These are phyloP conservation scores for Phytophthora uliginosa DNA, from an alignment of 352 stramenopile genomes.

Conservation along the genomic window DNA sequence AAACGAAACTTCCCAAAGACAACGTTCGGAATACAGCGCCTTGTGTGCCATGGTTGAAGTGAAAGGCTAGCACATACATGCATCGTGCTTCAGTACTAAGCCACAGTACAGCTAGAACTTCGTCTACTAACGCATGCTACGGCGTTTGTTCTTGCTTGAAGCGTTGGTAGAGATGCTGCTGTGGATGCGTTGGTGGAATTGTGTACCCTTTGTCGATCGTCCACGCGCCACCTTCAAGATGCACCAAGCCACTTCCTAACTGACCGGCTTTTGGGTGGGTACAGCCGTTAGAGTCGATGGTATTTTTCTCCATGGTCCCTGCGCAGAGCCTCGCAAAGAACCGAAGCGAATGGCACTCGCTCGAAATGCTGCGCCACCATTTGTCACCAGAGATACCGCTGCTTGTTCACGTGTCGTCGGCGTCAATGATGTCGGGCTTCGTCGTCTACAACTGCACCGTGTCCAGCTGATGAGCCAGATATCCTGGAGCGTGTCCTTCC, in stretches of 20 bases:
- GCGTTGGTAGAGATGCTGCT: neutral
- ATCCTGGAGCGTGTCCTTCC: constrained; percentile 55
- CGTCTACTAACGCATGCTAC: too few relatives aligned
- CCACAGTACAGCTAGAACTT: too few relatives aligned
- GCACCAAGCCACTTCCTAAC: neutral
- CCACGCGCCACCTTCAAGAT: neutral
- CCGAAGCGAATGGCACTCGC: constrained; percentile 14
- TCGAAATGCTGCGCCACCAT: constrained; percentile 43
- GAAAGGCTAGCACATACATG: too few relatives aligned
- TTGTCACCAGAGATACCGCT: constrained; percentile 44
- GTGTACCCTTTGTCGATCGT: neutral
- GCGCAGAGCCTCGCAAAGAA: neutral
- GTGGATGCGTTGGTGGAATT: neutral
- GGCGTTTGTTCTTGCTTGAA: too few relatives aligned
- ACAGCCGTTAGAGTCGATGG: neutral
- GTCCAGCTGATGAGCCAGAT: constrained; percentile 48
- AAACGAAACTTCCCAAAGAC: too few relatives aligned
- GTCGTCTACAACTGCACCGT: constrained; percentile 55
- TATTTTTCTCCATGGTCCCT: neutral
- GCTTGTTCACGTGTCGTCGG: constrained; percentile 44
- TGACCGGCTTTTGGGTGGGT: neutral
- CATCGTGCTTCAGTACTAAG: too few relatives aligned
- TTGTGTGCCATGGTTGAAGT: too few relatives aligned
- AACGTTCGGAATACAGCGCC: too few relatives aligned
- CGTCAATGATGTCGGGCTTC: constrained; percentile 40